Evolutionary conservation across 129 eudicot genomes (phyloP), one percentile per base, ranked within the genome.

Genomic region (Escallonia herrerae): DNA sequence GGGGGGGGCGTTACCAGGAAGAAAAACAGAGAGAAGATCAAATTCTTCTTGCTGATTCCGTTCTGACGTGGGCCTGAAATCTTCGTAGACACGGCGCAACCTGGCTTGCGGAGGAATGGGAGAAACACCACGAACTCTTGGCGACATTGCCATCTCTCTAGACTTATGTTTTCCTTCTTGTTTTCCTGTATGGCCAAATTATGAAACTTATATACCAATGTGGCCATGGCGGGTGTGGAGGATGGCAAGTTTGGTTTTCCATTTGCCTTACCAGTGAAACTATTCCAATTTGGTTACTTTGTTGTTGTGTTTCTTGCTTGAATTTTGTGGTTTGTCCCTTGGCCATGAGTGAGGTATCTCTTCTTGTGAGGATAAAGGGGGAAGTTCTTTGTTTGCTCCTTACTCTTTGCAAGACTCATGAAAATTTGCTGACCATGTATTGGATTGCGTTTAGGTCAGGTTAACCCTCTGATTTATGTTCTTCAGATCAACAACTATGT

Each of bases 1-100:
- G 33, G n/a, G n/a, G n/a, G n/a, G 43, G 4, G n/a, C n/a, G n/a
- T n/a, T 74, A 90, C 97, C 97, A 39, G 95, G 97, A 40, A 90
- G 87, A 71, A 72, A 64, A 62, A 81, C 64, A 10, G 73, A 54
- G 52, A 90, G 73, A 67, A 58, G 62, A 49, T 78, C 81, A 53
- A 77, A 59, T 67, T 80, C 80, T 60, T 65, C 78, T 41, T 80
- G 89, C 63, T 77, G 81, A 48, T 80, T 77, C 91, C 95, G 82
- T 72, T 90, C 90, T 39, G 73, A 76, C 51, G 9, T 60, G 51
- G 97, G 97, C 63, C 65, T 80, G 74, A 84, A 84, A 40, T 78
- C 82, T 78, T 82, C 89, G 14, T 79, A 78, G 11, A 76, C 68
- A 7, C 77, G 83, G 39, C 77, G 70, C 1, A 8, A 55, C 4